Percentiles rank a stretch among this genome's conserved stretches.
Conservation (phyloP, 1,139 yeast species). For the Nakaseomyces sp. region DNA sequence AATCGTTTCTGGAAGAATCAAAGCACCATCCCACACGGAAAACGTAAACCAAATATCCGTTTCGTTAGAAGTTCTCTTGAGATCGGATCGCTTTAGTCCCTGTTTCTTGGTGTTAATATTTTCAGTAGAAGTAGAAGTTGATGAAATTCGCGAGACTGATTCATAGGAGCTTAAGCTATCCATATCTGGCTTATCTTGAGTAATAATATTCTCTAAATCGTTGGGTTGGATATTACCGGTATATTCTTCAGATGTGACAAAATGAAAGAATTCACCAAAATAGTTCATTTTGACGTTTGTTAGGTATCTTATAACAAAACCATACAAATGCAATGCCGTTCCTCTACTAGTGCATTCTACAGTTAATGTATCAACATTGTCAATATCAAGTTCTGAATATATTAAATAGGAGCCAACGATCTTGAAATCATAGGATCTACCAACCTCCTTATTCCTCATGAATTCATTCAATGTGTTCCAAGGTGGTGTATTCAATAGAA, state of each 20-base stretch:
- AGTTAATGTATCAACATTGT: slow-evolving; percentile 60
- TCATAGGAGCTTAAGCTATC: background rate
- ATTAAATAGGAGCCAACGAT: slow-evolving; percentile 62
- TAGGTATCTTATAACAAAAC: slow-evolving; percentile 66
- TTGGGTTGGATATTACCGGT: slow-evolving; percentile 25
- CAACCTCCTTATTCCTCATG: slow-evolving; percentile 51
- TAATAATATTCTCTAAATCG: slow-evolving; percentile 6
- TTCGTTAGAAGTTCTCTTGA: slow-evolving; percentile 56
- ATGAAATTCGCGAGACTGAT: slow-evolving; percentile 3
- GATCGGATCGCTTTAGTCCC: slow-evolving; percentile 24
- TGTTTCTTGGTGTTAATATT: slow-evolving; percentile 8
- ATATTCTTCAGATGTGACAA: slow-evolving; percentile 79
- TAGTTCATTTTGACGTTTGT: slow-evolving; percentile 79
- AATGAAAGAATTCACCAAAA: slow-evolving; percentile 78
- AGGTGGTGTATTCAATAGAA: slow-evolving; percentile 69
- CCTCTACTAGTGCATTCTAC: slow-evolving; percentile 58
- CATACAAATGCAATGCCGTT: slow-evolving; percentile 65
- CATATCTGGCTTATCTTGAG: background rate
- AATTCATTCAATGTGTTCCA: slow-evolving; percentile 86
- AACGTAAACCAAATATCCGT: slow-evolving; percentile 68
- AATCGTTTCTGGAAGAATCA: slow-evolving; percentile 63
- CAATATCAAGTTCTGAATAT: slow-evolving; percentile 49
- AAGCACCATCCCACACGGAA: slow-evolving; percentile 58
- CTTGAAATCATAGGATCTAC: slow-evolving; percentile 53
- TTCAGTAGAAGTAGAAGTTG: slow-evolving; percentile 1